Conservation (phyloP, 2,329 filamentous ascomycete species). For the Claviceps sp. region DNA sequence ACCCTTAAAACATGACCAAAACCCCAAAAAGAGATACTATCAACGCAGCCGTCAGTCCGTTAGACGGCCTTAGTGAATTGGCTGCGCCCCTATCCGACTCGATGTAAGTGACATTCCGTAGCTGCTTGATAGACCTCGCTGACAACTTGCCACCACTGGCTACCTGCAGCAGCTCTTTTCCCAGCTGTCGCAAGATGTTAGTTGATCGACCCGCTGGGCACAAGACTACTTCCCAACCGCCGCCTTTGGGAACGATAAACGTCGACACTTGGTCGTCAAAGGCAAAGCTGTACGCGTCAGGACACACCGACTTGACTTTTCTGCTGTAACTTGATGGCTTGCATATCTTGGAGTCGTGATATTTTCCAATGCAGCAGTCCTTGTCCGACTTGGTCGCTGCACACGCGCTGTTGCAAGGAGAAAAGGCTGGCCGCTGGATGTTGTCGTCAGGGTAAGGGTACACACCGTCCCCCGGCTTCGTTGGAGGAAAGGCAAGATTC, state of each 20-base stretch:
- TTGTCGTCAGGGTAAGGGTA: conserved; percentile 71
- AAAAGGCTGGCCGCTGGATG: conserved; percentile 56
- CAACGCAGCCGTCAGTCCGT: conserved; percentile 5
- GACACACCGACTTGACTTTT: conserved; percentile 61
- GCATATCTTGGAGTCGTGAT: conserved; percentile 50
- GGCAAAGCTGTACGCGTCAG: conserved; percentile 73
- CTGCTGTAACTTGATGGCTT: conserved; percentile 54
- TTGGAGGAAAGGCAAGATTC: conserved; percentile 53
- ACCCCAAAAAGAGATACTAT: conserved; percentile 1
- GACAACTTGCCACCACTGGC: conserved; percentile 28
- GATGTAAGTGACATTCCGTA: conserved; percentile 23
- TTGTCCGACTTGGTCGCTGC: conserved; percentile 50
- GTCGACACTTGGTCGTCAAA: conserved; percentile 46
- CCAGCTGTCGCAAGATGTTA: conserved; percentile 41
- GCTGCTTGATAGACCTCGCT: conserved; percentile 16
- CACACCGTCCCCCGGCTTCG: conserved; percentile 58
- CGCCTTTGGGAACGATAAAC: conserved; percentile 51
- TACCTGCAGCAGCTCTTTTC: conserved; percentile 33
- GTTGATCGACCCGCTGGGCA: conserved; percentile 53
- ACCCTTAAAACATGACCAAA: conserved; percentile 1
- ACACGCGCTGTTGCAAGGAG: conserved; percentile 68
- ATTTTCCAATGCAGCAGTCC: conserved; percentile 65
- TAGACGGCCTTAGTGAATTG: conserved; percentile 8
- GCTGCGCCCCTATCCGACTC: conserved; percentile 17
- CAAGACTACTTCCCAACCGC: conserved; percentile 67